These are phyloP conservation scores for Xylaria hypoxylon DNA, from an alignment of 2,329 filamentous ascomycete species.

Conservation along the genomic window DNA sequence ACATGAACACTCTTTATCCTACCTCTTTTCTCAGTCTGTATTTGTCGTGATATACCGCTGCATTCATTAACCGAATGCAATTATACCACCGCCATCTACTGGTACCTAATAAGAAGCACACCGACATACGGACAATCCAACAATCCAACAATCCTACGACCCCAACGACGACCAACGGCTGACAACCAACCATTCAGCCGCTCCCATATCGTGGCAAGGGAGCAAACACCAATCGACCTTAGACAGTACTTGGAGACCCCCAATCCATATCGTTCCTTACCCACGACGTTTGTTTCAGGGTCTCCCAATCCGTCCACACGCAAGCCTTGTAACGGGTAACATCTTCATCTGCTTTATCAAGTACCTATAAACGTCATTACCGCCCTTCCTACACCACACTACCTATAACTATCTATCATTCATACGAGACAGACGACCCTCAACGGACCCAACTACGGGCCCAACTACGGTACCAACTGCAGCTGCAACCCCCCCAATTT, in stretches of 20 bases:
- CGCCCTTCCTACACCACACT: not conserved
- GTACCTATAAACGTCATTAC: not conserved
- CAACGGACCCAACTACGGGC: not conserved
- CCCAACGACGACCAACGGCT: conserved; percentile 1
- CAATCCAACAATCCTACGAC: conserved; percentile 7
- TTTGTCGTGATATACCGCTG: conserved; percentile 7
- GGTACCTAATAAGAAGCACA: not conserved
- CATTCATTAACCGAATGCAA: not conserved
- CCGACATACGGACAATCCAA: not conserved
- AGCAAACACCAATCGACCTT: conserved; percentile 13
- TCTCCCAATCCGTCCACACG: not conserved
- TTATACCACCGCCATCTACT: not conserved
- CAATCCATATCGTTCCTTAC: conserved; percentile 18
- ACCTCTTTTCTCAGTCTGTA: too few relatives aligned
- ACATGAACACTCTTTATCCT: too few relatives aligned
- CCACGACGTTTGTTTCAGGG: conserved; percentile 27
- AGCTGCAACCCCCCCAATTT: conserved; percentile 11
- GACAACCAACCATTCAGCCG: conserved; percentile 37
- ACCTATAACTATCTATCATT: not conserved
- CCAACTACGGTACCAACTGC: conserved; percentile 5
- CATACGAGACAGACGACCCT: not conserved
- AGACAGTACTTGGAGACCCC: conserved; percentile 10
- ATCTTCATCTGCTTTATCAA: not conserved
- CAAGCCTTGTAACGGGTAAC: conserved; percentile 13
- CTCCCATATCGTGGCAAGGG: conserved; percentile 29